Evolutionary conservation across 73 alveolate genomes (phyloP).

Genomic region (Paramecium octaurelia): DNA sequence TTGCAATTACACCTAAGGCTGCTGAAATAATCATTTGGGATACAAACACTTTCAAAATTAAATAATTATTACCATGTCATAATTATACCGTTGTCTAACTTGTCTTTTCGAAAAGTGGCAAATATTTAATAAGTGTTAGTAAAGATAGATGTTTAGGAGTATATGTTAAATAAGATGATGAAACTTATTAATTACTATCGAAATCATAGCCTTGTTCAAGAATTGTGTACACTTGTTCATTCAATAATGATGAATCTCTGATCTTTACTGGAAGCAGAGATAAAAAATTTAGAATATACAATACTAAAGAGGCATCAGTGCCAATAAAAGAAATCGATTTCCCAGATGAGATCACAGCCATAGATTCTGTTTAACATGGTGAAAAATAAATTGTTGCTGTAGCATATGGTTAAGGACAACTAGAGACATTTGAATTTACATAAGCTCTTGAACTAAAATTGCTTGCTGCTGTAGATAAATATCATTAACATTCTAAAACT

Average conservation of each 20-base stretch:
- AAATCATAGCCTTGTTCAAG: slow-evolving; percentile 91
- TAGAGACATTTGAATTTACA: slow-evolving; percentile 13
- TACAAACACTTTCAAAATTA: slow-evolving; percentile 70
- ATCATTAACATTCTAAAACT: slow-evolving; percentile 32
- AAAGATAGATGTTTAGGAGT: slow-evolving; percentile 90
- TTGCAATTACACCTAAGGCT: slow-evolving; percentile 88
- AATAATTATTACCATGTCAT: slow-evolving; percentile 81
- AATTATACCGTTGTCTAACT: slow-evolving; percentile 87
- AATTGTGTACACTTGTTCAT: slow-evolving; percentile 87
- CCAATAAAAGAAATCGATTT: slow-evolving; percentile 7
- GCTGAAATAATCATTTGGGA: slow-evolving; percentile 94
- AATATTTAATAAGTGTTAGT: slow-evolving; percentile 84
- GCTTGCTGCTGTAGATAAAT: neutral
- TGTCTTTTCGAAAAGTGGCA: slow-evolving; percentile 90
- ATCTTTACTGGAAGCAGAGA: slow-evolving; percentile 96
- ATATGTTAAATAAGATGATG: slow-evolving; percentile 63
- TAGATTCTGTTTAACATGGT: neutral
- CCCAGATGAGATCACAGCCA: slow-evolving; percentile 41
- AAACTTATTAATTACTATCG: slow-evolving; percentile 65
- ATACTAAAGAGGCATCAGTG: neutral
- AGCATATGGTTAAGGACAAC: slow-evolving; percentile 46
- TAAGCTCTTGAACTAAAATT: neutral
- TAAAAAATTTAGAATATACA: slow-evolving; percentile 70
- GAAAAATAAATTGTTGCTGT: slow-evolving; percentile 21
- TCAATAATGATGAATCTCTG: slow-evolving; percentile 86